Evolutionary conservation across 768 basidiomycete species (phyloP), one percentile per base, ranked within the genome.

Genomic region (Hemileccinum impolitum): DNA sequence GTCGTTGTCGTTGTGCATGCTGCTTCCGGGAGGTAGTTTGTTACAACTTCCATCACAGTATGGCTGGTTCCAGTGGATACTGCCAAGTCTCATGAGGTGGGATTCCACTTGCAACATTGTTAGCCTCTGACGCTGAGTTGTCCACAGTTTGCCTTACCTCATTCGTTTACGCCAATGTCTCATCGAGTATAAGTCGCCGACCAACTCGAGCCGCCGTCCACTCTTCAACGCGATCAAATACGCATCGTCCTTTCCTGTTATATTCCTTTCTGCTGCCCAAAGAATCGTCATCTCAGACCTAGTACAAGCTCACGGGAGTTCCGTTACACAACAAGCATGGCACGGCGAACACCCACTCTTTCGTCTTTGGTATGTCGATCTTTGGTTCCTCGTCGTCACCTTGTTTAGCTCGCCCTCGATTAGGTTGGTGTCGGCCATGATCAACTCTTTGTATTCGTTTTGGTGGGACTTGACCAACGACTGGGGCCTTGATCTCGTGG

Each of bases 401-500:
- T 41, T 14, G 53, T 25, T 32, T 48, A 31, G 30, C 39, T 41
- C 44, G 57, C 25, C 13, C 53, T 26, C 37, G 26, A 36, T 18
- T 48, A 95, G 93, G 94, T 67, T 97, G 14, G 67, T 96, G 39
- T 80, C 85, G 10, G 94, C 91, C 19, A 76, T 80, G 31, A 66
- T 95, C 60, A 98, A 98, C 68, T 95, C 94, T 3, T 66, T 89
- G 26, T 99, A 92, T 68, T 94, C 94, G 3, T 98, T 95, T 67
- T 99, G 93, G 90, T 99, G 96, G 96, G 96, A 98, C 69, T 79
- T 98, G 37, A 93, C 91, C 41, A 90, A 95, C 65, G 96, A 99
- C 65, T 99, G 95, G 94, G 96, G 96, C 6, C 75, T 99, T 47
- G 80, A 84, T 39, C 70, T 97, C 37, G 71, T 98, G 50, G 76